Evolutionary conservation across 768 basidiomycete species (phyloP).

Genomic region (Russula ochroleuca): DNA sequence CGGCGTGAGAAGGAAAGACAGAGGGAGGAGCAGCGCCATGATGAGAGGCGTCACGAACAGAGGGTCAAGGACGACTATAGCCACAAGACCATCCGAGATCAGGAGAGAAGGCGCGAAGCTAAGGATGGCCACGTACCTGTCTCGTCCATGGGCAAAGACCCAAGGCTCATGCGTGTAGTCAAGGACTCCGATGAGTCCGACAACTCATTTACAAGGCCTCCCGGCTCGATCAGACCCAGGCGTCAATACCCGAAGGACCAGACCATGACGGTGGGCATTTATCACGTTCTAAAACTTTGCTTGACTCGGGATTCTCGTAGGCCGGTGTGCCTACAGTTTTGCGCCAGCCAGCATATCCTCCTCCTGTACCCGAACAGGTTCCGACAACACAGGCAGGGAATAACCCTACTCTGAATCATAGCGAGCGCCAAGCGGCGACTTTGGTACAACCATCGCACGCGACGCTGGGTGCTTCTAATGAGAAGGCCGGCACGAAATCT

Average conservation of each 20-base stretch:
- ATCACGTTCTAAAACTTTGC: not conserved
- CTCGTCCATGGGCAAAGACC: constrained; percentile 9
- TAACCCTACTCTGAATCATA: not conserved
- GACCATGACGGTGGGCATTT: constrained; percentile 5
- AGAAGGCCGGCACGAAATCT: constrained; percentile 9
- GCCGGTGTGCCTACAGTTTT: constrained; percentile 16
- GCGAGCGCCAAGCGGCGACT: constrained; percentile 10
- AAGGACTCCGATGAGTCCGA: constrained; percentile 29
- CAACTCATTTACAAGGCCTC: constrained; percentile 24
- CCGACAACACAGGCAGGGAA: constrained; percentile 6
- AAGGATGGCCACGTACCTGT: constrained; percentile 28
- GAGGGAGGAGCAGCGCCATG: constrained; percentile 27
- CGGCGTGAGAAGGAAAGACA: constrained; percentile 26
- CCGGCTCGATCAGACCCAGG: constrained; percentile 12
- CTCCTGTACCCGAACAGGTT: not conserved
- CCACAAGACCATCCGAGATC: constrained; percentile 14
- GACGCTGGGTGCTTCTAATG: not conserved
- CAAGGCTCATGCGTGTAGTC: constrained; percentile 22
- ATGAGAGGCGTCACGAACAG: constrained; percentile 27
- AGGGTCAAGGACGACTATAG: constrained; percentile 25
- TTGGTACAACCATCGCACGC: constrained; percentile 5
- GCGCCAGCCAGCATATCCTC: constrained; percentile 13
- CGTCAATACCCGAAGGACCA: constrained; percentile 24
- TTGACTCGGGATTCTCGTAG: constrained; percentile 10
- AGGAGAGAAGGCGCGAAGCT: constrained; percentile 21